A percentile compares a stretch with the other conserved stretches of the same genome.
phyloP scores from a whole-genome alignment of 371 early-diverging fungal species.

The Apophysomyces variabilis region DNA sequence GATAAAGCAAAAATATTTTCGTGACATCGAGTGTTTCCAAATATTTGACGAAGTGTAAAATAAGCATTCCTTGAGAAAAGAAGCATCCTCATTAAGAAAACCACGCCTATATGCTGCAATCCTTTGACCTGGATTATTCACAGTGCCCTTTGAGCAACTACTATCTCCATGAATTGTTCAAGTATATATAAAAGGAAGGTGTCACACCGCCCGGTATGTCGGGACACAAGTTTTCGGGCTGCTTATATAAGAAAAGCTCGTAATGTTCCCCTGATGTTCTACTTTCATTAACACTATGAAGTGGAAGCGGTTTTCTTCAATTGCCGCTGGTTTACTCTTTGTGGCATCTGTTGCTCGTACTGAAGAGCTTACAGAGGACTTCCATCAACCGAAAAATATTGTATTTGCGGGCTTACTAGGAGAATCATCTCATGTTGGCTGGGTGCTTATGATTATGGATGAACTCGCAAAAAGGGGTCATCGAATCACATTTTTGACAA shows the following conservation, averaged over 20 bases:
- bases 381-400: constrained; percentile 13
- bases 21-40: no score
- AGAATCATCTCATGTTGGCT: constrained; percentile 19
- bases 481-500: constrained; percentile 12
- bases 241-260: not conserved
- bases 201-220: no score
- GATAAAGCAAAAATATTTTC: no score
- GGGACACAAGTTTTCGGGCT: no score
- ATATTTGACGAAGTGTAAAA: no score
- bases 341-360: not conserved
- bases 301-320: not conserved
- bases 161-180: no score
- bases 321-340: not conserved
- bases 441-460: constrained; percentile 13
- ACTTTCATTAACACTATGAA: not conserved
- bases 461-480: constrained; percentile 17
- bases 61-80: no score
- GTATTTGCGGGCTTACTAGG: constrained; percentile 7
- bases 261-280: not conserved
- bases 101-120: no score
- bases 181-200: no score
- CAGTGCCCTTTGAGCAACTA: no score
- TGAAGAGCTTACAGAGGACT: not conserved
- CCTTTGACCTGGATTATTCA: no score
- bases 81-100: no score